phyloP scores from a whole-genome alignment of 192 early-diverging fungal species.

The Coemansia aciculifera region DNA sequence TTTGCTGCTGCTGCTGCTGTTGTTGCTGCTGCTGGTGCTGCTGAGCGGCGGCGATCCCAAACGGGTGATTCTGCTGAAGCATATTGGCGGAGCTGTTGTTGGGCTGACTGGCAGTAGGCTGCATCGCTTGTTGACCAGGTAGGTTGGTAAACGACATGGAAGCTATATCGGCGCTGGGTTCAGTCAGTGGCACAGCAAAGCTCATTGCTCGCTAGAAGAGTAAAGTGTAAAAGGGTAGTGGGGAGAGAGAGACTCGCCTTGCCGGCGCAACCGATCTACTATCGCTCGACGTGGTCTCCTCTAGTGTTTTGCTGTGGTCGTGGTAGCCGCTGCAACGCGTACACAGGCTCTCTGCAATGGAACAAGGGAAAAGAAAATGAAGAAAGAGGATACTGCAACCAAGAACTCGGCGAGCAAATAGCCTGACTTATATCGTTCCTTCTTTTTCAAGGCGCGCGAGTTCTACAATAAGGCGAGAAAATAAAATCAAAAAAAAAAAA shows the following conservation, averaged over 20 bases:
- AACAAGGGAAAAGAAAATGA: background rate
- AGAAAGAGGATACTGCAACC: background rate
- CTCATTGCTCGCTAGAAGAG: slow-evolving; percentile 32
- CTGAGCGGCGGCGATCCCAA: slow-evolving; percentile 13
- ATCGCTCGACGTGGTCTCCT: background rate
- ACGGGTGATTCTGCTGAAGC: slow-evolving; percentile 30
- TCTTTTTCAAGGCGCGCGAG: background rate
- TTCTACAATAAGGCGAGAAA: slow-evolving; percentile 7
- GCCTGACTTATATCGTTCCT: background rate
- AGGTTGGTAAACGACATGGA: slow-evolving; percentile 50
- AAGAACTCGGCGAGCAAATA: slow-evolving; percentile 3
- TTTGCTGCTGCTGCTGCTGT: slow-evolving; percentile 26
- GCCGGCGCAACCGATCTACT: slow-evolving; percentile 6
- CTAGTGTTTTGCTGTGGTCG: background rate
- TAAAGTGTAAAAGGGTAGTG: slow-evolving; percentile 10
- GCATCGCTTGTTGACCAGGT: slow-evolving; percentile 34
- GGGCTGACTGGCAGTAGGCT: slow-evolving; percentile 23
- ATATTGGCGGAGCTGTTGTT: slow-evolving; percentile 18
- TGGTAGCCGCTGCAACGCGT: background rate
- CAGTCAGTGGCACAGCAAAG: slow-evolving; percentile 31
- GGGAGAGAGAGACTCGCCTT: background rate
- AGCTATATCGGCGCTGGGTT: slow-evolving; percentile 43
- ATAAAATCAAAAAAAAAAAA: background rate
- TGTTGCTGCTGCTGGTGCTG: slow-evolving; percentile 24
- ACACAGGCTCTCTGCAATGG: background rate